A percentile compares a stretch with the other conserved stretches of the same genome.
phyloP scores from a whole-genome alignment of 2,329 filamentous ascomycete species.

The Claviceps pazoutovae region DNA sequence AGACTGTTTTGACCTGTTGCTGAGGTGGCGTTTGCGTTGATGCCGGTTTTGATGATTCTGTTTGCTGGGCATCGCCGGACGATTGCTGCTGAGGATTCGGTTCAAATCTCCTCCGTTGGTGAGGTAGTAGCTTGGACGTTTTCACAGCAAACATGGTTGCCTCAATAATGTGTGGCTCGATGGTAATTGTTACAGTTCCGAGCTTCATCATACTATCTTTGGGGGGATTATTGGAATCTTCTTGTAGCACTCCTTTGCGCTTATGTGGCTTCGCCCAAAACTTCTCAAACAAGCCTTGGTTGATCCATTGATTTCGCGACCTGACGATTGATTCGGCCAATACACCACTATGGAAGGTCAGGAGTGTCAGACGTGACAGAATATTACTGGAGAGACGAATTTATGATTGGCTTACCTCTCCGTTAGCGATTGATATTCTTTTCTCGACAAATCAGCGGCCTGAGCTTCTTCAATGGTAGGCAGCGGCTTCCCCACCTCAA shows the following conservation, averaged over 20 bases:
- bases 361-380: not conserved
- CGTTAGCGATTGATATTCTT: constrained; percentile 59
- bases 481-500: constrained; percentile 52
- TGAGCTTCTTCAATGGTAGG: constrained; percentile 58
- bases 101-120: constrained; percentile 13
- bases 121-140: constrained; percentile 38
- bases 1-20: constrained; percentile 7
- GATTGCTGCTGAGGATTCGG: constrained; percentile 6
- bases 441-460: constrained; percentile 43
- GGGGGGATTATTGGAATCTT: constrained; percentile 51
- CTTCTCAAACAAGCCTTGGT: constrained; percentile 59
- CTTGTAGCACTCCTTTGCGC: constrained; percentile 49
- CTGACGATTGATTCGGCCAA: constrained; percentile 58
- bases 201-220: constrained; percentile 61
- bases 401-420: constrained; percentile 41
- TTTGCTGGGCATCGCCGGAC: constrained; percentile 10
- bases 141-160: constrained; percentile 61
- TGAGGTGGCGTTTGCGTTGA: constrained; percentile 8
- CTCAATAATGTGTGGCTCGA: constrained; percentile 70
- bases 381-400: not conserved
- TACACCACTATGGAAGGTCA: constrained; percentile 43
- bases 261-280: constrained; percentile 64
- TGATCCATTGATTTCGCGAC: constrained; percentile 61
- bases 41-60: constrained; percentile 1
- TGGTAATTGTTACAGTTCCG: constrained; percentile 58